Evolutionary conservation across 306 rosid species (phyloP).

Genomic region (Lotus japonicus): DNA sequence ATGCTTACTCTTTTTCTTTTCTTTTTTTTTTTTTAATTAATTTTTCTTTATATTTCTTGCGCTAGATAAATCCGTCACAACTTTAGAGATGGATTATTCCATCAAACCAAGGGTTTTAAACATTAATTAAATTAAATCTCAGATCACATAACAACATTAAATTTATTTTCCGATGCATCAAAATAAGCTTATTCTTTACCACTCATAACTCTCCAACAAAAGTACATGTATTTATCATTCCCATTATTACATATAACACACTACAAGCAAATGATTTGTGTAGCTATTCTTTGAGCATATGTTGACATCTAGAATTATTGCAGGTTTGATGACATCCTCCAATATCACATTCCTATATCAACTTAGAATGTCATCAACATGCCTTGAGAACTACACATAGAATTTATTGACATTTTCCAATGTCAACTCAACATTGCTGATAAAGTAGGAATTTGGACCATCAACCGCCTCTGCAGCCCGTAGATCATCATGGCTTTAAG

Average conservation of each 20-base stretch:
- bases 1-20: not conserved
- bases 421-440: not conserved
- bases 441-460: no score
- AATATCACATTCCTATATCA: not conserved
- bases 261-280: not conserved
- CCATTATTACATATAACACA: not conserved
- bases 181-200: not conserved
- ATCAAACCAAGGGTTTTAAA: no score
- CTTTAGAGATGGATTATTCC: no score
- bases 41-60: no score
- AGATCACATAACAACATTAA: no score
- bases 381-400: not conserved
- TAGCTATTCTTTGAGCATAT: not conserved
- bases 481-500: not conserved
- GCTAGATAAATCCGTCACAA: no score
- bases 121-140: no score
- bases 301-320: not conserved
- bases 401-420: not conserved
- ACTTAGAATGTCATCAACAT: not conserved
- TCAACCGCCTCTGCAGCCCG: no score
- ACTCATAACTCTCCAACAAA: no score
- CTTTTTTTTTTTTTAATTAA: no score
- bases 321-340: not conserved
- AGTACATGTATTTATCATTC: not conserved
- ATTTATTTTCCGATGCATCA: no score